Evolutionary conservation across 2,329 filamentous ascomycete genomes (phyloP), one percentile per base, ranked within the genome.

Genomic region (Orbilia oligospora): DNA sequence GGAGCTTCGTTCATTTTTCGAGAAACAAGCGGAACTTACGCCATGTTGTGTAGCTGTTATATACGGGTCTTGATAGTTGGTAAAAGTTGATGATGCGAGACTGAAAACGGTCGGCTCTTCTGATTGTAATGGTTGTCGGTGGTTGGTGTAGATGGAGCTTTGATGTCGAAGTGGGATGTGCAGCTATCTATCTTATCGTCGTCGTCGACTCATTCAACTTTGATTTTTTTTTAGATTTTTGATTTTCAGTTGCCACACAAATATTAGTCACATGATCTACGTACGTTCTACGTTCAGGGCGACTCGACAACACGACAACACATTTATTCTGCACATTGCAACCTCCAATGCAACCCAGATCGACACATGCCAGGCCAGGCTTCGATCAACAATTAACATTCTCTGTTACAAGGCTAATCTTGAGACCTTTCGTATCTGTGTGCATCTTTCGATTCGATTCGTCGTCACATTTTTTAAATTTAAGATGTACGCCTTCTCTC

Each of bases 171-270:
- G 69, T 49, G 41, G 61, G 41, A 64, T 58, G 53, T 6, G 20
- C 20, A 27, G 22, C 20, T 14, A 51, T 30, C 38, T 41, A 55
- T 70, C 46, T 70, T 53, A 53, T 71, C 67, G 55, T 71, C 72
- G 66, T 66, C 67, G 67, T 77, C 36, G 73, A 71, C 67, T 53
- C 20, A 33, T 53, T 71, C 24, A 67, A 63, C 71, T 75, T 75
- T 5, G 14, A 14, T 48, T 69, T 71, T 77, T 76, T 77, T 76
- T 75, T 75, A n/a, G 14, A 14, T 55, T 64, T 71, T 75, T 18
- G 18, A 8, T 55, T 68, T 71, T 48, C 41, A 2, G 66, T 65
- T 61, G 67, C 73, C 73, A 77, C 73, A 77, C 73, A 77, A 63
- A 71, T n/a, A 16, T 16, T 12, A 48, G 61, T 67, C 66, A 77